Percentiles rank a stretch among this genome's conserved stretches.
These are phyloP conservation scores for Trametes pubescens DNA, from an alignment of 1,284 basidiomycete genomes.

Conservation along the genomic window DNA sequence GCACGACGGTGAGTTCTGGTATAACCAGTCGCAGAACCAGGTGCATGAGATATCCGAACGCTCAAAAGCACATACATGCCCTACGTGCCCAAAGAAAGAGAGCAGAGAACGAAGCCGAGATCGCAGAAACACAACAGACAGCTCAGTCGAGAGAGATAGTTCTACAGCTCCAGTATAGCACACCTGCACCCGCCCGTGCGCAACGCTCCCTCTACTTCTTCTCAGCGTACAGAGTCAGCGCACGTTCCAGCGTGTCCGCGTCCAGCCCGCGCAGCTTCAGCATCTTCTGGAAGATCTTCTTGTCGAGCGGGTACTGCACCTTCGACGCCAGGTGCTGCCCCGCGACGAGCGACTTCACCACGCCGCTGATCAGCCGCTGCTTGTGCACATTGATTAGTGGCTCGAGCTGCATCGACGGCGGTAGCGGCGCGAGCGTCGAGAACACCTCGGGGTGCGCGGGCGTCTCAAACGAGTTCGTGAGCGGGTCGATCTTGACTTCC, in stretches of 20 bases:
- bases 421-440: constrained; percentile 71
- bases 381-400: constrained; percentile 91
- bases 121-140: constrained; percentile 19
- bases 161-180: constrained; percentile 22
- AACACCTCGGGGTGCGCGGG: constrained; percentile 82
- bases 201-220: constrained; percentile 15
- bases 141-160: constrained; percentile 15
- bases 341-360: constrained; percentile 79
- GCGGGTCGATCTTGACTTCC: constrained; percentile 68
- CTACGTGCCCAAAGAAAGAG: neutral
- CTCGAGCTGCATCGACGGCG: constrained; percentile 79
- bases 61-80: constrained; percentile 9
- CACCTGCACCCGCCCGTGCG: neutral
- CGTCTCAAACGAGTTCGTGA: constrained; percentile 67
- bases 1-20: neutral
- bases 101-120: neutral
- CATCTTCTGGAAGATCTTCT: constrained; percentile 78
- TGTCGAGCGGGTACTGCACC: constrained; percentile 74
- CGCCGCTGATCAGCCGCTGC: constrained; percentile 79
- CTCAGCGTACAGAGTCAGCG: constrained; percentile 47
- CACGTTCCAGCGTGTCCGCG: constrained; percentile 58
- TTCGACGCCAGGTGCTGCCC: constrained; percentile 83
- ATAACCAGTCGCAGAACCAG: neutral
- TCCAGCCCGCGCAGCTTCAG: constrained; percentile 74
- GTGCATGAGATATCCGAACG: neutral